Base-by-base conservation (phyloP, 2,329 filamentous ascomycete species). In the Monilinia polystroma region DNA sequence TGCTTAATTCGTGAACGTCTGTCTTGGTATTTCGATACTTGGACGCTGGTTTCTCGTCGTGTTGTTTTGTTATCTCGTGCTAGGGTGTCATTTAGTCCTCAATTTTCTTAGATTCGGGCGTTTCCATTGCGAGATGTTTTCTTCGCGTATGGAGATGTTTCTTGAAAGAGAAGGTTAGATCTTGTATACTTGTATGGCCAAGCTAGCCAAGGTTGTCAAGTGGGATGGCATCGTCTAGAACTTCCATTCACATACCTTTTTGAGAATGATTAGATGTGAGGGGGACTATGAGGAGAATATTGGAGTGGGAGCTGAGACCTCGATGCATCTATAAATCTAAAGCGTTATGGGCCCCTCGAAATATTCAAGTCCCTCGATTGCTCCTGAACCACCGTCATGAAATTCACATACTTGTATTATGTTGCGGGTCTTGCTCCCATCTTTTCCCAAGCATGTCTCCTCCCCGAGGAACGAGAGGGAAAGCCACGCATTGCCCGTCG, bases 381-480 rank as follows among this genome's bases (percentile, higher is more conserved):
- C 49, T 53, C 29, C 18, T 26, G 16, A 49, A 57, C 29, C 43
- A 60, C 45, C 64, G 64, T 49, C 45, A 73, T 73, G 72, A 72
- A 72, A 55, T 59, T 72, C 63, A 54, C 66, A 43, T 68, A 64
- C 58, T 57, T 72, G 12, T 70, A 52, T 60, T 68, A 26, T 23
- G 62, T 72, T 62, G 68, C 51, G 20, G 52, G 47, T 23, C 49
- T 73, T 60, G 68, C 70, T 35, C 69, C 70, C 14, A n/a, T 69
- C 20, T 51, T 64, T 18, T 69, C 71, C 35, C 58, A 38, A 52
- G 69, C 68, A 68, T 76, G 83, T 66, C 77, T 81, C 18, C 74
- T 80, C 54, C 76, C 78, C 16, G 76, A 78, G 51, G 80, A 81
- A 67, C 69, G 72, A 7, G 72, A 75, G 20, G 72, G 72, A 23